Evolutionary conservation across 2,329 filamentous ascomycete species (phyloP).

Genomic region (Scortechinia acanthostroma): DNA sequence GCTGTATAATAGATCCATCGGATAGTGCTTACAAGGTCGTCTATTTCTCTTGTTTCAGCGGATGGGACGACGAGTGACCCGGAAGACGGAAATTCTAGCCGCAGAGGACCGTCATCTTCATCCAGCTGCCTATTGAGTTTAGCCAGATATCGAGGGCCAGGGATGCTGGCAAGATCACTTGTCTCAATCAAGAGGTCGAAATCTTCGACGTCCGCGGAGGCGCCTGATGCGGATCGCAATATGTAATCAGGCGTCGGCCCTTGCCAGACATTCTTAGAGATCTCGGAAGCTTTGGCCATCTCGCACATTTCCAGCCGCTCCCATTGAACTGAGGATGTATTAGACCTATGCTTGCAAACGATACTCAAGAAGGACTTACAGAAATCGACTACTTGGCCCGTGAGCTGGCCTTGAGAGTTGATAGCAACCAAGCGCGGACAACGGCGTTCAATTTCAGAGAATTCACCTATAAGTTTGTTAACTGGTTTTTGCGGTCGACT

Average conservation of each 20-base stretch:
- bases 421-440: conserved; percentile 52
- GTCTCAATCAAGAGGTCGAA: neutral
- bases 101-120: neutral
- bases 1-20: conserved; percentile 1
- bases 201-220: conserved; percentile 27
- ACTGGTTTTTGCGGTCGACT: no score
- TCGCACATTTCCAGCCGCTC: conserved; percentile 66
- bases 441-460: conserved; percentile 47
- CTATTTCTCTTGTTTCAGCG: neutral
- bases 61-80: neutral
- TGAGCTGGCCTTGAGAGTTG: conserved; percentile 49
- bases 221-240: conserved; percentile 22
- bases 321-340: conserved; percentile 35
- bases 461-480: conserved; percentile 31
- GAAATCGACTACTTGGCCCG: conserved; percentile 61
- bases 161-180: neutral
- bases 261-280: conserved; percentile 62
- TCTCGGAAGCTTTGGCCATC: conserved; percentile 67
- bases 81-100: neutral
- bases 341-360: neutral
- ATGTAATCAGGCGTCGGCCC: conserved; percentile 62
- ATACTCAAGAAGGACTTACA: conserved; percentile 15
- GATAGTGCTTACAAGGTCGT: neutral
- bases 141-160: neutral
- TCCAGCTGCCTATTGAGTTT: neutral